phyloP scores from a whole-genome alignment of 1,139 yeast genomes.

The Hyphopichia wangnamkhiaoensis region DNA sequence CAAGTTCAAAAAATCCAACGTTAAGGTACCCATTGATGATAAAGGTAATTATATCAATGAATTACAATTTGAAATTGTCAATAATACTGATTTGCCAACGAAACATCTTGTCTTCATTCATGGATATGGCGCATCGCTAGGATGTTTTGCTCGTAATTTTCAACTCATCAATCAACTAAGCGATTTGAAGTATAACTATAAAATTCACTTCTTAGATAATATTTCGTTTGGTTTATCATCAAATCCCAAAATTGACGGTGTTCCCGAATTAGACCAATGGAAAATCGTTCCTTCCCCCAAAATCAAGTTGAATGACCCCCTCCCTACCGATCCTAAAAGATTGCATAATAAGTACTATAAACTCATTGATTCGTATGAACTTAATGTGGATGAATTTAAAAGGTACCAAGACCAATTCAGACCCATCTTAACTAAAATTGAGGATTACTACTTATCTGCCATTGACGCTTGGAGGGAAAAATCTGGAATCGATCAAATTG shows the following conservation, averaged over 20 bases:
- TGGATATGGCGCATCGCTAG: conserved; percentile 90
- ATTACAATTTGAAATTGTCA: conserved; percentile 31
- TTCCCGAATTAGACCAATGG: conserved; percentile 16
- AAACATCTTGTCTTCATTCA: conserved; percentile 70
- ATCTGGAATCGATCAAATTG: conserved; percentile 34
- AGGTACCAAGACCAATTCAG: conserved; percentile 37
- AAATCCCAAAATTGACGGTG: conserved; percentile 46
- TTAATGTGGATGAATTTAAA: conserved; percentile 27
- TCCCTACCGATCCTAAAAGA: conserved; percentile 29
- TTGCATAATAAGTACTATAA: conserved; percentile 46
- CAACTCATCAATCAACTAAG: conserved; percentile 43
- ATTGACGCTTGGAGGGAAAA: conserved; percentile 42
- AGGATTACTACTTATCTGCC: conserved; percentile 36
- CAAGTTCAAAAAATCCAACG: conserved; percentile 20
- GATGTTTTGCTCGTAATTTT: conserved; percentile 81
- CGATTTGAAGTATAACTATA: conserved; percentile 43
- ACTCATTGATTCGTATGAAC: conserved; percentile 34
- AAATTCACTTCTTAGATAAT: conserved; percentile 76
- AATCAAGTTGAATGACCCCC: conserved; percentile 31
- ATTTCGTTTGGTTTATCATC: conserved; percentile 84
- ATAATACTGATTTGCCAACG: conserved; percentile 18
- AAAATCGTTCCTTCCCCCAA: conserved; percentile 29
- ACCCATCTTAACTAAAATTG: conserved; percentile 43
- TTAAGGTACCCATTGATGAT: conserved; percentile 25
- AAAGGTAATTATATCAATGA: conserved; percentile 38